Percentiles rank a stretch among this genome's conserved stretches.
Conservation (phyloP, 768 basidiomycete species). For the Xerocomellus amylosporus region DNA sequence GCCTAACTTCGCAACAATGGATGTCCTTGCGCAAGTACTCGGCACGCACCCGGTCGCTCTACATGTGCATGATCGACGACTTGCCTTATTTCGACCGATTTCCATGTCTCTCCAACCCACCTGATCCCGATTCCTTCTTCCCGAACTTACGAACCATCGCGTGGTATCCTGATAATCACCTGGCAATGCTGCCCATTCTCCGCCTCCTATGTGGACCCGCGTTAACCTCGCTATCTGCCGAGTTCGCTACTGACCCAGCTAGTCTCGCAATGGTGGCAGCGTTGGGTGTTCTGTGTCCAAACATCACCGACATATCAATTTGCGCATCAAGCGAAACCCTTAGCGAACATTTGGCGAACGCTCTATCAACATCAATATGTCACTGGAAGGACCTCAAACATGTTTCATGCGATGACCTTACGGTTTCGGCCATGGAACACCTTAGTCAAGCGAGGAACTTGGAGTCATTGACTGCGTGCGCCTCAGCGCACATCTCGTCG, state of each 20-base stretch:
- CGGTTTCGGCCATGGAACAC: slow-evolving; percentile 16
- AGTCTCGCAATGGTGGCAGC: slow-evolving; percentile 15
- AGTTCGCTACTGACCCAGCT: slow-evolving; percentile 17
- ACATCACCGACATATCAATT: slow-evolving; percentile 18
- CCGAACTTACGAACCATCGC: slow-evolving; percentile 19
- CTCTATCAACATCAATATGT: slow-evolving; percentile 19
- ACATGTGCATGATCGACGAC: slow-evolving; percentile 22
- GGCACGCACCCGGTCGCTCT: slow-evolving; percentile 16
- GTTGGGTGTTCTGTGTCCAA: slow-evolving; percentile 18
- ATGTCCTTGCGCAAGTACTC: slow-evolving; percentile 20
- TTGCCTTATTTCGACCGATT: slow-evolving; percentile 6
- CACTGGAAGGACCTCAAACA: slow-evolving; percentile 18
- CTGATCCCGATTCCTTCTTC: slow-evolving; percentile 17
- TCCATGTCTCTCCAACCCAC: slow-evolving; percentile 15
- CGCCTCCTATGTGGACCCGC: slow-evolving; percentile 25
- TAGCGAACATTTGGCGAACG: slow-evolving; percentile 7
- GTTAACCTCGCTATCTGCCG: slow-evolving; percentile 16
- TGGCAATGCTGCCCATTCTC: slow-evolving; percentile 18
- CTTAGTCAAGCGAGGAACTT: slow-evolving; percentile 11
- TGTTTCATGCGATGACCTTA: slow-evolving; percentile 24
- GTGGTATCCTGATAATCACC: slow-evolving; percentile 24
- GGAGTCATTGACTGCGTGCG: slow-evolving; percentile 15
- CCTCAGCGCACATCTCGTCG: slow-evolving; percentile 10
- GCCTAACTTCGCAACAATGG: slow-evolving; percentile 13
- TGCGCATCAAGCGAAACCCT: slow-evolving; percentile 7